Evolutionary conservation across 192 early-diverging fungal genomes (phyloP).

Genomic region (Coemansia sp.): DNA sequence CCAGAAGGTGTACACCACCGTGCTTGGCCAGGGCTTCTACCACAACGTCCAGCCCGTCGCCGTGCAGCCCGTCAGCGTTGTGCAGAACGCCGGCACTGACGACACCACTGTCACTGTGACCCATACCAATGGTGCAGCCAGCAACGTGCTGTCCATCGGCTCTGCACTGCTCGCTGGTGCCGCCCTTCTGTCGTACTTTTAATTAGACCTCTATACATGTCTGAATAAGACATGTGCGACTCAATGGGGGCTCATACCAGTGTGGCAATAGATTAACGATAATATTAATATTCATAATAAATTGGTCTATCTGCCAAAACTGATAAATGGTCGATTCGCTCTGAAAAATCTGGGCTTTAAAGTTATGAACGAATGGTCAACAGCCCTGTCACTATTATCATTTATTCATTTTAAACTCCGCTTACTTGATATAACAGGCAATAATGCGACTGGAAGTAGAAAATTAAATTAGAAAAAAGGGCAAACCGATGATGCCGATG

Average conservation of each 20-base stretch:
- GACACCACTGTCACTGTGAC: constrained; percentile 47
- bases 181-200: constrained; percentile 12
- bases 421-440: no score
- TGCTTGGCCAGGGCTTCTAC: constrained; percentile 11
- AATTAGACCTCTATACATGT: not conserved
- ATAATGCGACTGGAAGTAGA: no score
- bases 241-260: not conserved
- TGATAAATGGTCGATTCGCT: no score
- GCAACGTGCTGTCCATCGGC: constrained; percentile 24
- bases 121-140: constrained; percentile 30
- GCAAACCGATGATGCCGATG: no score
- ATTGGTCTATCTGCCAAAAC: no score
- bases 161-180: constrained; percentile 11
- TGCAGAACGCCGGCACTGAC: constrained; percentile 33
- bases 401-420: no score
- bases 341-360: no score
- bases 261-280: no score
- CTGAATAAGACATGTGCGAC: not conserved
- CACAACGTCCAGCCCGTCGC: constrained; percentile 18
- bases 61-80: constrained; percentile 29
- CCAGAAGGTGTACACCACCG: constrained; percentile 40
- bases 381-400: no score
- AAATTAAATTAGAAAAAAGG: no score
- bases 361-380: no score
- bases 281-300: no score